phyloP scores from a whole-genome alignment of 306 rosid genomes.

The Mucuna pruriens region DNA sequence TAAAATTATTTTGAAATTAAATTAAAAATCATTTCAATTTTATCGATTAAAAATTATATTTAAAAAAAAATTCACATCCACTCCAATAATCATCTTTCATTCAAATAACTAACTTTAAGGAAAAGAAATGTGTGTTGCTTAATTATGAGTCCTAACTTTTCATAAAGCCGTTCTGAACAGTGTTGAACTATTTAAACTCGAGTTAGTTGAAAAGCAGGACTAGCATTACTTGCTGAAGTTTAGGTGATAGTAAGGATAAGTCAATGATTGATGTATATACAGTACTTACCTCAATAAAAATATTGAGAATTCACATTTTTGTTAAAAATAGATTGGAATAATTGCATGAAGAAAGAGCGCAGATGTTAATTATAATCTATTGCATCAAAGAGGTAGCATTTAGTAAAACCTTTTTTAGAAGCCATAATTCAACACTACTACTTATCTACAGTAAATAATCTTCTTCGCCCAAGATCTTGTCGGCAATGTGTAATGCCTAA shows the following conservation, averaged over 20 bases:
- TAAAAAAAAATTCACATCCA: no score
- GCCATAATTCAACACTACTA: background rate
- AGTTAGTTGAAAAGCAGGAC: background rate
- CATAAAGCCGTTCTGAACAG: background rate
- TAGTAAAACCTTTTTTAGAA: background rate
- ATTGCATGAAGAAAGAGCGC: background rate
- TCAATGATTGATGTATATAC: conserved; percentile 8
- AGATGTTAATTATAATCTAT: background rate
- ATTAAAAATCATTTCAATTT: no score
- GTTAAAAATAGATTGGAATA: background rate
- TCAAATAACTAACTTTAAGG: background rate
- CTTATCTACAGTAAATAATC: conserved; percentile 33
- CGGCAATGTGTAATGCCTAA: conserved; percentile 30
- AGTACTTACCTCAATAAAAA: background rate
- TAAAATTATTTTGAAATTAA: no score
- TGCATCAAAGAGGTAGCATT: background rate
- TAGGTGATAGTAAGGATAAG: background rate
- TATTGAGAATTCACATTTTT: background rate
- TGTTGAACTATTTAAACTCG: conserved; percentile 5
- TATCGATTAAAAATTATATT: no score
- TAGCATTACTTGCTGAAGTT: background rate
- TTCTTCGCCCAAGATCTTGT: conserved; percentile 46
- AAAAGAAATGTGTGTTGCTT: background rate
- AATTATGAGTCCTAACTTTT: background rate
- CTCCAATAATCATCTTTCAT: background rate